phyloP scores from a whole-genome alignment of 257 asterid genomes.

The Jacaranda mimosifolia region DNA sequence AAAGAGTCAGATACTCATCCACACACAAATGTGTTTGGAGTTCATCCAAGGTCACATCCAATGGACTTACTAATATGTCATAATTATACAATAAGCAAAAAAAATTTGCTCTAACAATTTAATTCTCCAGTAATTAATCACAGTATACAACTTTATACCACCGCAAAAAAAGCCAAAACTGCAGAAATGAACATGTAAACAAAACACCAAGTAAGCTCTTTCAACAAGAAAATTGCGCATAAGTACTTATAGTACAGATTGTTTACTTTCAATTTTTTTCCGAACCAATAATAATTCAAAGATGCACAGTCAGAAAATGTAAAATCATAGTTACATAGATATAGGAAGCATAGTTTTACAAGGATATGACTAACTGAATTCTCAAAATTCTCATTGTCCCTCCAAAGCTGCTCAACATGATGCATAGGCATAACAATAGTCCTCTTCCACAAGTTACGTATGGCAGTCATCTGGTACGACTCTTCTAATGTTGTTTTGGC shows the following conservation, averaged over 20 bases:
- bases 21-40: too few species aligned
- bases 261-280: not conserved
- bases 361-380: constrained; percentile 92
- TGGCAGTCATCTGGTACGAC: constrained; percentile 82
- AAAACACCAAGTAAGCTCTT: not conserved
- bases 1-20: too few species aligned
- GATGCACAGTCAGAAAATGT: not conserved
- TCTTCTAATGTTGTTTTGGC: constrained; percentile 79
- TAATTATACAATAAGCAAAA: too few species aligned
- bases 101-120: too few species aligned
- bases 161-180: not conserved
- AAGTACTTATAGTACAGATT: too few species aligned
- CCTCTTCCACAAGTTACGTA: constrained; percentile 88
- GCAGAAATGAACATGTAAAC: not conserved
- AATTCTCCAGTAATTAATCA: not conserved
- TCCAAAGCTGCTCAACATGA: constrained; percentile 95
- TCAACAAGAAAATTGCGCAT: not conserved
- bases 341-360: constrained; percentile 49
- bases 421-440: constrained; percentile 91
- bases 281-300: not conserved
- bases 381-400: constrained; percentile 96
- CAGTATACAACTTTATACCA: not conserved
- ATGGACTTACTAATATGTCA: too few species aligned
- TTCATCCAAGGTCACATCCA: too few species aligned
- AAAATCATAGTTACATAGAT: constrained; percentile 8